Evolutionary conservation across 2,329 filamentous ascomycete genomes (phyloP), one percentile per base, ranked within the genome.

Genomic region (Dothidotthia symphoricarpi): DNA sequence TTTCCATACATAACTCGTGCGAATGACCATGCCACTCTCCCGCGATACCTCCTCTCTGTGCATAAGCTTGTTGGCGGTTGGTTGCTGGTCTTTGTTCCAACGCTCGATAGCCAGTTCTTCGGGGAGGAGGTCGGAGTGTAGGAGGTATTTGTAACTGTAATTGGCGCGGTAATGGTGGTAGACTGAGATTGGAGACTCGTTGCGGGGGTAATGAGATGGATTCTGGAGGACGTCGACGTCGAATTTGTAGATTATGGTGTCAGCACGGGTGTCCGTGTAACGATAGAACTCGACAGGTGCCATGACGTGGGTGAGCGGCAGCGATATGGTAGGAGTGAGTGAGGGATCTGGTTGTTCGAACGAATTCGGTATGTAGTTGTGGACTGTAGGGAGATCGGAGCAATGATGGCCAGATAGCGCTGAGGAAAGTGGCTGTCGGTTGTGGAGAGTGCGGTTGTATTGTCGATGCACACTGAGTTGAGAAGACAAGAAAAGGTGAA

Each of bases 201-300:
- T 35, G 13, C 35, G 41, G 28, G 28, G 39, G 6, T 8, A 31
- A 6, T 31, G 31, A 14, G 39, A 19, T 0, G 39, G 32, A 9
- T 32, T 30, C 30, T 41, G 34, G 26, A 49, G 36, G 16, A 46
- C 16, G 2, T 34, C 27, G 1, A 42, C 39, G 25, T 53, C 44
- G 40, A 55, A 53, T 17, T 51, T 48, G 38, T 39, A 47, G 19
- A 48, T 43, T 12, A 53, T 43, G 5, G 34, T 48, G 27, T 48
- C 33, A 16, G 40, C 51, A 11, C 29, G 33, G 14, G 16, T 14
- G 31, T 51, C 36, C 7, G n/a, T 28, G 34, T 55, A 55, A 13
- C 49, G 44, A 31, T 39, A 37, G 27, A 48, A 43, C 17, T 50
- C 43, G 4, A 29, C 15, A 5, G 43, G 35, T 7, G 46, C 29